A percentile compares a stretch with the other conserved stretches of the same genome.
phyloP scores from a whole-genome alignment of 176 grass and related monocot genomes.

The Avena atlantica region DNA sequence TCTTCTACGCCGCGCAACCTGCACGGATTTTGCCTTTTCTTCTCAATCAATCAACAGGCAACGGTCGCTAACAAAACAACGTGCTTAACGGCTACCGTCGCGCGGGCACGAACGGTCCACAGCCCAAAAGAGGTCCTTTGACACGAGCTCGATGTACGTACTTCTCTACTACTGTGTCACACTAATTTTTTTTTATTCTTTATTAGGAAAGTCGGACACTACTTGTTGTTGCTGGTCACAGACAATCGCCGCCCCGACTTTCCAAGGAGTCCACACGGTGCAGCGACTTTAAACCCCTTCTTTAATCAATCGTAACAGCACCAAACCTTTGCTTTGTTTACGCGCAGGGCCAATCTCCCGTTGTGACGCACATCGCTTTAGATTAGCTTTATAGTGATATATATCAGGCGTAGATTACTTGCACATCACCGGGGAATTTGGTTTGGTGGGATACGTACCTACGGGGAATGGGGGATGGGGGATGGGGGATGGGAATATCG shows the following conservation, averaged over 20 bases:
- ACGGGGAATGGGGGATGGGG: conserved; percentile 1
- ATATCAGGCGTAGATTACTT: neutral
- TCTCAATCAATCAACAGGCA: too few species aligned
- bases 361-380: neutral
- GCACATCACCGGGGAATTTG: neutral
- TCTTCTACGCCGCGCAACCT: too few species aligned
- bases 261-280: neutral
- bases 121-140: too few species aligned
- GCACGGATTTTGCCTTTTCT: too few species aligned
- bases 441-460: neutral
- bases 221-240: neutral
- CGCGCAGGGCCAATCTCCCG: neutral
- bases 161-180: too few species aligned
- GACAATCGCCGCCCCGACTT: neutral
- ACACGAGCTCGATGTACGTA: too few species aligned
- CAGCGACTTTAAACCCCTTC: neutral
- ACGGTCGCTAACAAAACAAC: too few species aligned
- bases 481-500: conserved; percentile 16
- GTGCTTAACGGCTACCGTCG: too few species aligned
- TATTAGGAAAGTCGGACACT: too few species aligned
- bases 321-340: neutral
- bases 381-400: conserved; percentile 4
- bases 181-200: too few species aligned
- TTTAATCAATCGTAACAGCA: neutral
- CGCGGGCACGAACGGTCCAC: too few species aligned